A percentile compares a stretch with the other conserved stretches of the same genome.
These are phyloP conservation scores for Penicillium flavigenum DNA, from an alignment of 495 filamentous ascomycete genomes.

Conservation along the genomic window DNA sequence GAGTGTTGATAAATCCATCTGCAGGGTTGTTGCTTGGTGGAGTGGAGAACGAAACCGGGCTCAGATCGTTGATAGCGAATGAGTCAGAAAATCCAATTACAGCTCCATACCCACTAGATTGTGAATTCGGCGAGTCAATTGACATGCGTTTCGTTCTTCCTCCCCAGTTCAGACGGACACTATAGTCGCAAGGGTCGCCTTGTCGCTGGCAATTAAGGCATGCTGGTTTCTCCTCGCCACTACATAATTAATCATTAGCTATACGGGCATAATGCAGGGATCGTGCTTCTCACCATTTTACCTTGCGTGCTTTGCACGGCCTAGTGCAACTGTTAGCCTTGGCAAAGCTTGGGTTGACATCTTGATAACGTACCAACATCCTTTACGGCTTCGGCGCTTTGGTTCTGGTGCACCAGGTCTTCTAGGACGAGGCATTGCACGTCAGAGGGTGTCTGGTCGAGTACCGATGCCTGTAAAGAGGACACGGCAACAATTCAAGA, in stretches of 20 bases:
- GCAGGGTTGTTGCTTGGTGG: slow-evolving; percentile 15
- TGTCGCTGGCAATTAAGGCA: slow-evolving; percentile 77
- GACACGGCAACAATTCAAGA: background rate
- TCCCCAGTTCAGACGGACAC: slow-evolving; percentile 81
- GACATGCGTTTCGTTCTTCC: slow-evolving; percentile 55
- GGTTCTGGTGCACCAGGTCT: slow-evolving; percentile 64
- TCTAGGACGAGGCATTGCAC: slow-evolving; percentile 66
- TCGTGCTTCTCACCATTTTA: slow-evolving; percentile 63
- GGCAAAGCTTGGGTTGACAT: background rate
- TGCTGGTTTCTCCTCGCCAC: slow-evolving; percentile 73
- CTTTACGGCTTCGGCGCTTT: slow-evolving; percentile 74
- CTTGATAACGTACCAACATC: slow-evolving; percentile 70
- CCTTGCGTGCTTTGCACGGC: slow-evolving; percentile 82
- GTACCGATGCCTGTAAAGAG: background rate
- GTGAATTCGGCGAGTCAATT: slow-evolving; percentile 38
- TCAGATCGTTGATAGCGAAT: slow-evolving; percentile 11
- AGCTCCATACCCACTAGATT: slow-evolving; percentile 32
- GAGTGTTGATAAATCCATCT: slow-evolving; percentile 23
- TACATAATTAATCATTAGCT: slow-evolving; percentile 16
- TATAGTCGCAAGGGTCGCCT: slow-evolving; percentile 81
- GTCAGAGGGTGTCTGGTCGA: slow-evolving; percentile 8
- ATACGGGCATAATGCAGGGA: background rate
- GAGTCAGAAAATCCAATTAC: slow-evolving; percentile 26
- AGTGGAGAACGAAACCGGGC: slow-evolving; percentile 12
- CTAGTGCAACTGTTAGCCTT: slow-evolving; percentile 37